Evolutionary conservation across 176 grass and related monocot genomes (phyloP), one percentile per base, ranked within the genome.

Genomic region (Bromus sterilis): DNA sequence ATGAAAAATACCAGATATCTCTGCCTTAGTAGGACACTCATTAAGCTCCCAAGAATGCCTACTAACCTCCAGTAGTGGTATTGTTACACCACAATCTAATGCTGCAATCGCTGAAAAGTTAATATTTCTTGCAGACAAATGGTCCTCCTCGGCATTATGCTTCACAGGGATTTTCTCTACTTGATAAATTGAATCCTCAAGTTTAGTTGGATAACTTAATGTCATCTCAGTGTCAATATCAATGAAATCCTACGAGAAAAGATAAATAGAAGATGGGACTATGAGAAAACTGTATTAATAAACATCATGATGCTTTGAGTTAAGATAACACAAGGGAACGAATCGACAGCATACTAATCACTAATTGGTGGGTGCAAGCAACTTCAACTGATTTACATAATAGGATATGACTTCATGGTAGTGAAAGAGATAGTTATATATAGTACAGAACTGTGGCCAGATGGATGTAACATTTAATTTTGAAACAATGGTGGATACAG

Each of bases 61-160:
- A 25, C 51, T 80, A 28, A 91, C 61, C 87, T 98, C 95, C 61
- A 98, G 73, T 80, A 86, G 83, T 86, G 92, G 92, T 81, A 98
- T 85, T 79, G 14, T 64, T 36, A 71, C 40, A 70, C 65, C 79
- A 85, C 30, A 77, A 74, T 91, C 87, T 40, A 86, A 21, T 62
- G 58, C 43, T 44, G 55, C 72, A 23, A 89, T 69, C 36, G 36
- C 58, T 25, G 44, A 82, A 25, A 67, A 82, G 84, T 14, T 79
- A 30, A 15, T 20, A 74, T 89, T 74, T 70, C 53, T 89, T 66
- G 73, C 33, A 87, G 75, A 91, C 89, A 78, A 86, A 29, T 71
- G 56, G 20, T 40, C 67, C 6, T 78, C 78, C 3, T 86, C 84
- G 42, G 74, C 66, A 4, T 89, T 79, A 55, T 87, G 42, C 75